These are phyloP conservation scores for Pichia inconspicua DNA, from an alignment of 1,139 yeast species.

Conservation along the genomic window DNA sequence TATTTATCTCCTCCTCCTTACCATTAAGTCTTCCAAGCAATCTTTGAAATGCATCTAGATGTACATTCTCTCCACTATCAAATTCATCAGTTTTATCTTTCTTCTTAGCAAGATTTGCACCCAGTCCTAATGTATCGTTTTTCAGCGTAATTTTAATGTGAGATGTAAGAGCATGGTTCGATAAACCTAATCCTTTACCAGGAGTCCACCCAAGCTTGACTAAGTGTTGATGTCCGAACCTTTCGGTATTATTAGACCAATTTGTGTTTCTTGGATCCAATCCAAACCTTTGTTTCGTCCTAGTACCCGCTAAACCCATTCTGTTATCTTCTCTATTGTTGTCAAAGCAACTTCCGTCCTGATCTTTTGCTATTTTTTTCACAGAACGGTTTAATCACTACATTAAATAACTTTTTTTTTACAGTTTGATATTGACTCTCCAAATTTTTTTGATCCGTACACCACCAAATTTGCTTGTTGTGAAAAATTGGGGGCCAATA, in stretches of 20 bases:
- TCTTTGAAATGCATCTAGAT: slow-evolving; percentile 88
- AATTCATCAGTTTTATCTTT: slow-evolving; percentile 42
- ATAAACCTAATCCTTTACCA: slow-evolving; percentile 79
- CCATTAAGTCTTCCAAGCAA: slow-evolving; percentile 82
- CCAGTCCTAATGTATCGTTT: slow-evolving; percentile 78
- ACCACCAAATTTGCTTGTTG: not conserved
- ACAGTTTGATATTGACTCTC: not conserved
- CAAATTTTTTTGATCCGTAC: not conserved
- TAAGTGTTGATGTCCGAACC: slow-evolving; percentile 86
- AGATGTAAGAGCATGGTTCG: slow-evolving; percentile 54
- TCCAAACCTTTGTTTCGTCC: slow-evolving; percentile 79
- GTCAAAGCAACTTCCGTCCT: not conserved
- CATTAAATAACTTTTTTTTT: not conserved
- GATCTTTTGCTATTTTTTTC: not conserved
- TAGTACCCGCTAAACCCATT: slow-evolving; percentile 91
- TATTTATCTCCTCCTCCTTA: slow-evolving; percentile 49
- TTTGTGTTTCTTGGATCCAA: slow-evolving; percentile 87
- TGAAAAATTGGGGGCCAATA: not conserved
- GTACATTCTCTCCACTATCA: slow-evolving; percentile 79
- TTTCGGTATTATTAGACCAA: slow-evolving; percentile 81
- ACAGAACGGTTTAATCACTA: too few relatives aligned
- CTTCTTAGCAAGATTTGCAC: slow-evolving; percentile 62
- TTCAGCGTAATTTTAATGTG: slow-evolving; percentile 79
- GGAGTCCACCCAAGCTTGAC: slow-evolving; percentile 86
- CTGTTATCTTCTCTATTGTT: not conserved